A percentile compares a stretch with the other conserved stretches of the same genome.
Evolutionary conservation across 441 rosid species (phyloP).

Genomic region (Populus hybrid): DNA sequence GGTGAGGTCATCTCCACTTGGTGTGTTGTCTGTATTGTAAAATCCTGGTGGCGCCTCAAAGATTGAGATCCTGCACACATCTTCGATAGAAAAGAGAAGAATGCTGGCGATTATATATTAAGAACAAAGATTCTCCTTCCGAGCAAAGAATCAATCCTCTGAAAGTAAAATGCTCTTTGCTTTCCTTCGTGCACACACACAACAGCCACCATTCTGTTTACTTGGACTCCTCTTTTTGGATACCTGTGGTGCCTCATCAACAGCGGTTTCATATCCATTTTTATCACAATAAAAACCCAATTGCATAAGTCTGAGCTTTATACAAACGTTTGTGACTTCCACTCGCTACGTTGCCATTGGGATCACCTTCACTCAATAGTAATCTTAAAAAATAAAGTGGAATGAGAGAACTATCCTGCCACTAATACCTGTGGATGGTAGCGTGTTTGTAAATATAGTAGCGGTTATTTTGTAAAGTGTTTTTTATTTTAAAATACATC

Average conservation of each 20-base stretch:
- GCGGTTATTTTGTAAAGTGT: too few relatives aligned
- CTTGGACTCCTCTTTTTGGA: not conserved
- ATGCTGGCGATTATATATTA: not conserved
- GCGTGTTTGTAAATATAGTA: too few relatives aligned
- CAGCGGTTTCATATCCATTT: not conserved
- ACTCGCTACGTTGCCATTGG: not conserved
- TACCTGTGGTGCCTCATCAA: too few relatives aligned
- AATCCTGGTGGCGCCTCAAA: not conserved
- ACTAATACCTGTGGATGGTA: too few relatives aligned
- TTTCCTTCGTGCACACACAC: not conserved
- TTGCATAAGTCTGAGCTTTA: not conserved
- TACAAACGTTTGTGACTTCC: not conserved
- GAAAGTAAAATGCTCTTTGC: not conserved
- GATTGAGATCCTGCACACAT: not conserved
- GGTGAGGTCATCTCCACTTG: not conserved
- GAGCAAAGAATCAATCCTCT: not conserved
- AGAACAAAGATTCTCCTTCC: not conserved
- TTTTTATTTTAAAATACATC: too few relatives aligned
- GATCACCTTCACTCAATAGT: not conserved
- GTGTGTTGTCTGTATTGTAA: too few relatives aligned
- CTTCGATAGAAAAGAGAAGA: not conserved
- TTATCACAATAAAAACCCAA: not conserved
- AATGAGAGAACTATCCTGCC: not conserved
- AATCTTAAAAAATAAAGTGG: not conserved
- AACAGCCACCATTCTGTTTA: not conserved